phyloP scores from a whole-genome alignment of 441 rosid species.

The Syzygium malaccense region DNA sequence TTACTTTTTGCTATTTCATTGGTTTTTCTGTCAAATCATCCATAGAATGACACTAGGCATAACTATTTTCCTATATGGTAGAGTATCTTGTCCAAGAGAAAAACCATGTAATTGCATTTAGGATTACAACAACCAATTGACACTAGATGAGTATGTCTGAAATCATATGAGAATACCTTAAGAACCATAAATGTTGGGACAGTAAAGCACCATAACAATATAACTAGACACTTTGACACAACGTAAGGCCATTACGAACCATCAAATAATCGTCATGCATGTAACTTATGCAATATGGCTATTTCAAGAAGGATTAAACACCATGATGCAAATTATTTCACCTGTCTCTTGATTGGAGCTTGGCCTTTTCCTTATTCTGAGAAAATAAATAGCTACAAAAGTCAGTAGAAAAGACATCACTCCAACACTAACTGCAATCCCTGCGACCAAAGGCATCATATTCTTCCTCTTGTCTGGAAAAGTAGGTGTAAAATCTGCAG shows the following conservation, averaged over 20 bases:
- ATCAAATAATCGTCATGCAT: neutral
- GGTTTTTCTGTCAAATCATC: neutral
- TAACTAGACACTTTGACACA: neutral
- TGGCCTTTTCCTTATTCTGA: neutral
- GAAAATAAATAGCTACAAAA: neutral
- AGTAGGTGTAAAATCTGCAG: neutral
- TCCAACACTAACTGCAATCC: neutral
- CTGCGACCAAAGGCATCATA: neutral
- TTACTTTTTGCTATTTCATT: neutral
- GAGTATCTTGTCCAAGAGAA: neutral
- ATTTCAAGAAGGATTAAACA: neutral
- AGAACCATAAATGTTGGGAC: neutral
- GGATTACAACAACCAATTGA: neutral
- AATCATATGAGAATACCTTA: neutral
- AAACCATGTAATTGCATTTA: neutral
- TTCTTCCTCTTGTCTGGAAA: neutral
- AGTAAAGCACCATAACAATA: neutral
- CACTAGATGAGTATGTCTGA: neutral
- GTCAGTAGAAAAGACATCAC: neutral
- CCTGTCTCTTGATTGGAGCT: neutral
- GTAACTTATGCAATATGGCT: neutral
- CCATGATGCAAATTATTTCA: neutral
- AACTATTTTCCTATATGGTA: neutral
- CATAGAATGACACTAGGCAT: neutral
- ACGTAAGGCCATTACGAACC: neutral